phyloP scores from a whole-genome alignment of 2,329 filamentous ascomycete genomes.

The Simplicillium aogashimaense region DNA sequence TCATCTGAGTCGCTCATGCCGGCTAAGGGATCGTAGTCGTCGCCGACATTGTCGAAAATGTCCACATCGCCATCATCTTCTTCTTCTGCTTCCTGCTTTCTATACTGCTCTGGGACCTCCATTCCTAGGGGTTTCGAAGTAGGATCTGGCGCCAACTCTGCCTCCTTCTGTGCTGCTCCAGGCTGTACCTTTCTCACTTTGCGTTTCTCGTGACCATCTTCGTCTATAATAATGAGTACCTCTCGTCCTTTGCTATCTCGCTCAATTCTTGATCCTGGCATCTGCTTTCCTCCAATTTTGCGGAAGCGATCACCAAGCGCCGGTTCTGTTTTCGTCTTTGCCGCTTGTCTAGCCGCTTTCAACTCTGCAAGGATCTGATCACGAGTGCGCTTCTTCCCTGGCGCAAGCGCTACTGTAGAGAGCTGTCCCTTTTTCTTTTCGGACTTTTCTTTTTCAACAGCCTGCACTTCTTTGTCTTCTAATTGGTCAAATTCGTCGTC shows the following conservation, averaged over 20 bases:
- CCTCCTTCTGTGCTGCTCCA: constrained; percentile 20
- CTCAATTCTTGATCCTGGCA: constrained; percentile 48
- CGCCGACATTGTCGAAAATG: constrained; percentile 57
- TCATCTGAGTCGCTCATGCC: constrained; percentile 38
- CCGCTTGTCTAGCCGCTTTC: constrained; percentile 51
- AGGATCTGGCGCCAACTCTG: constrained; percentile 40
- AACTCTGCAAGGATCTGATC: constrained; percentile 59
- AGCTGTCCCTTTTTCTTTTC: constrained; percentile 52
- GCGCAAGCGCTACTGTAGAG: constrained; percentile 38
- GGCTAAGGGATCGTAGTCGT: constrained; percentile 59
- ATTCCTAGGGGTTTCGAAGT: constrained; percentile 50
- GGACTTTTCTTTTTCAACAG: constrained; percentile 38
- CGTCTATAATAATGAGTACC: constrained; percentile 55
- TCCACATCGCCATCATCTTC: constrained; percentile 47
- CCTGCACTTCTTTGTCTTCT: constrained; percentile 42
- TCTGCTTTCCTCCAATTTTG: constrained; percentile 49
- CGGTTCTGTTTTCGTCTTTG: constrained; percentile 42
- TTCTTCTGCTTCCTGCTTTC: constrained; percentile 33
- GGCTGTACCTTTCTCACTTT: constrained; percentile 48
- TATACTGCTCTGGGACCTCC: constrained; percentile 53
- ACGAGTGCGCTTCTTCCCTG: constrained; percentile 52
- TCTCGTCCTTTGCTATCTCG: constrained; percentile 51
- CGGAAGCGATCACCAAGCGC: constrained; percentile 51
- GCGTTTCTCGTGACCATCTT: constrained; percentile 55
- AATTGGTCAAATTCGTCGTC: constrained; percentile 59